Evolutionary conservation across 2,329 filamentous ascomycete species (phyloP).

Genomic region (Stromatinia cepivora): DNA sequence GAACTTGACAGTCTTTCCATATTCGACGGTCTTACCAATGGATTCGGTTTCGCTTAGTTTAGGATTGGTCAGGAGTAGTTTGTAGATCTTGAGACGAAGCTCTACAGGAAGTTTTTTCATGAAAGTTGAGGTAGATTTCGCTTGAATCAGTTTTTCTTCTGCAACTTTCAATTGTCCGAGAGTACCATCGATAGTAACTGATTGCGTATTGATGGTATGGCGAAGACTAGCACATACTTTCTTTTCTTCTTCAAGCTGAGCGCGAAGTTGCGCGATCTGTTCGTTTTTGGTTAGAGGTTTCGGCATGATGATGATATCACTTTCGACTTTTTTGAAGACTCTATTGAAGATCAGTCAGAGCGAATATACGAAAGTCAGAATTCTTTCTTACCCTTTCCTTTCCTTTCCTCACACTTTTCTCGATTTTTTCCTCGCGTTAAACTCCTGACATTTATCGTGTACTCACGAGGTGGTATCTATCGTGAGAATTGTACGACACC

Average conservation of each 20-base stretch:
- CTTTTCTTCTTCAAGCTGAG: constrained; percentile 17
- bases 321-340: neutral
- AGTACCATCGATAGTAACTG: neutral
- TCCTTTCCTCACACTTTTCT: neutral
- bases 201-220: neutral
- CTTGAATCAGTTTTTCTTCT: neutral
- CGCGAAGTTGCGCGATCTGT: constrained; percentile 13
- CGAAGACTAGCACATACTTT: neutral
- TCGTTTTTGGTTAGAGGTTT: constrained; percentile 14
- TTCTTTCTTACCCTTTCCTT: too few relatives aligned
- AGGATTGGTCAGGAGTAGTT: constrained; percentile 21
- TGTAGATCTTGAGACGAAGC: constrained; percentile 23
- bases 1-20: constrained; percentile 10
- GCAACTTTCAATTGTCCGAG: neutral
- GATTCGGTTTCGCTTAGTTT: constrained; percentile 14
- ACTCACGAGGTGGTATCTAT: neutral
- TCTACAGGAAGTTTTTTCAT: constrained; percentile 21
- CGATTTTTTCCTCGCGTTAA: neutral
- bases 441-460: neutral
- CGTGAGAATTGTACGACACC: neutral
- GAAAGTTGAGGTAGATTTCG: constrained; percentile 12
- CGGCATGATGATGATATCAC: neutral
- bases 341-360: neutral
- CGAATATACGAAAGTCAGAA: neutral
- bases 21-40: neutral